Conservation (phyloP, 2,329 filamentous ascomycete genomes). For the Cryphonectria japonica region DNA sequence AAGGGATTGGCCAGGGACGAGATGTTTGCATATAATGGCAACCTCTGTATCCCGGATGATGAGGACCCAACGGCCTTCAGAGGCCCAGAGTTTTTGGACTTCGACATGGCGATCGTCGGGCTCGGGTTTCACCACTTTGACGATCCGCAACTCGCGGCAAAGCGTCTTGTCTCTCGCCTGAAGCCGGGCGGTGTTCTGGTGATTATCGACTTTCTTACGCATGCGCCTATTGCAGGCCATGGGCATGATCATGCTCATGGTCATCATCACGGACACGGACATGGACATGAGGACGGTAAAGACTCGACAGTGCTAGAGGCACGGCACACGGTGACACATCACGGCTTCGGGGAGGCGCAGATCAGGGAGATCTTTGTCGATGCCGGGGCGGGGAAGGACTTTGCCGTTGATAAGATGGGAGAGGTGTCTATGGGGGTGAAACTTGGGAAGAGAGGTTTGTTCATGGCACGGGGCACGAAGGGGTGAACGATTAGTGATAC, state of each 20-base stretch:
- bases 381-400: conserved; percentile 63
- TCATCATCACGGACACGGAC: not conserved
- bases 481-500: conserved; percentile 28
- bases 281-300: conserved; percentile 7
- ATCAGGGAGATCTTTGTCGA: conserved; percentile 64
- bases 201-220: conserved; percentile 69
- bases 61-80: conserved; percentile 59
- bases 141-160: conserved; percentile 63
- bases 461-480: conserved; percentile 56
- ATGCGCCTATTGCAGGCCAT: conserved; percentile 40
- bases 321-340: conserved; percentile 61
- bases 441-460: conserved; percentile 46
- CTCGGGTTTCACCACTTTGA: conserved; percentile 71
- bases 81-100: conserved; percentile 65
- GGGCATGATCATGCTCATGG: not conserved
- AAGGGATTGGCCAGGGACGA: conserved; percentile 55
- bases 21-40: conserved; percentile 61
- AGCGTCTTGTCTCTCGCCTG: conserved; percentile 63
- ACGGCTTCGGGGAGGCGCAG: conserved; percentile 66
- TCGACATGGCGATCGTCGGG: conserved; percentile 64
- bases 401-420: conserved; percentile 57
- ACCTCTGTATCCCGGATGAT: conserved; percentile 55
- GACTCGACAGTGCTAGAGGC: conserved; percentile 24
- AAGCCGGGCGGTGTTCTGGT: conserved; percentile 68
- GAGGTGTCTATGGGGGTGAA: conserved; percentile 23